phyloP scores from a whole-genome alignment of 306 rosid genomes.

The Senna siamea region DNA sequence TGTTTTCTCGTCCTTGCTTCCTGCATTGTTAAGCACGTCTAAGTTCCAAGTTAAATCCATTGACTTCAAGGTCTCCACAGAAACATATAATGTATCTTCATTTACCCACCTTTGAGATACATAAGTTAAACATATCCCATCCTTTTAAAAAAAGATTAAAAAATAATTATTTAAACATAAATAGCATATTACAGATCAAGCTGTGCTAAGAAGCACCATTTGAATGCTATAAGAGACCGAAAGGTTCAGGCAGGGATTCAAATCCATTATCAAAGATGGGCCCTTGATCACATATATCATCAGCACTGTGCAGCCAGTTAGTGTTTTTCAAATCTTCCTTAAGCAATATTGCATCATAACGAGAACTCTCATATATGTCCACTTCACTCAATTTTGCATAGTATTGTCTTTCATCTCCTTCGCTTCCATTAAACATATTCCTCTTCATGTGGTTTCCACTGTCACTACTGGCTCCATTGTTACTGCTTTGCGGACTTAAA shows the following conservation, averaged over 20 bases:
- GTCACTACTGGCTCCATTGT: conserved; percentile 53
- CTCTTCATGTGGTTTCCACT: conserved; percentile 44
- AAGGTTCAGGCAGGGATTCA: conserved; percentile 92
- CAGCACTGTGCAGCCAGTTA: conserved; percentile 82
- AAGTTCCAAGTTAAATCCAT: too few relatives aligned
- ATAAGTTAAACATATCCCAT: conserved; percentile 50
- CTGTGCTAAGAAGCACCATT: conserved; percentile 39
- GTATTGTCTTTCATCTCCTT: conserved; percentile 53
- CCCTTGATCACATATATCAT: conserved; percentile 74
- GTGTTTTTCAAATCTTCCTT: conserved; percentile 93
- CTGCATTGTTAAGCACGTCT: too few relatives aligned
- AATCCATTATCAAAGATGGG: conserved; percentile 85
- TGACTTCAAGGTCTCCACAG: too few relatives aligned
- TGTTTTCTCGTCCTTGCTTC: too few relatives aligned
- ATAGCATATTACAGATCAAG: conserved; percentile 38
- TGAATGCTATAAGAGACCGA: conserved; percentile 70
- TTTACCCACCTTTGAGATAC: conserved; percentile 48
- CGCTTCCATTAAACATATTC: conserved; percentile 53
- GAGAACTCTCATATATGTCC: conserved; percentile 90
- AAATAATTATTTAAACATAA: conserved; percentile 37
- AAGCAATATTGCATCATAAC: conserved; percentile 84
- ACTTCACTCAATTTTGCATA: conserved; percentile 67
- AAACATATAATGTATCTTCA: conserved; percentile 44
- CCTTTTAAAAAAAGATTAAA: conserved; percentile 41
- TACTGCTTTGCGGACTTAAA: conserved; percentile 48